A percentile compares a stretch with the other conserved stretches of the same genome.
Evolutionary conservation across 768 basidiomycete species (phyloP).

Genomic region (Podaxis sp.): DNA sequence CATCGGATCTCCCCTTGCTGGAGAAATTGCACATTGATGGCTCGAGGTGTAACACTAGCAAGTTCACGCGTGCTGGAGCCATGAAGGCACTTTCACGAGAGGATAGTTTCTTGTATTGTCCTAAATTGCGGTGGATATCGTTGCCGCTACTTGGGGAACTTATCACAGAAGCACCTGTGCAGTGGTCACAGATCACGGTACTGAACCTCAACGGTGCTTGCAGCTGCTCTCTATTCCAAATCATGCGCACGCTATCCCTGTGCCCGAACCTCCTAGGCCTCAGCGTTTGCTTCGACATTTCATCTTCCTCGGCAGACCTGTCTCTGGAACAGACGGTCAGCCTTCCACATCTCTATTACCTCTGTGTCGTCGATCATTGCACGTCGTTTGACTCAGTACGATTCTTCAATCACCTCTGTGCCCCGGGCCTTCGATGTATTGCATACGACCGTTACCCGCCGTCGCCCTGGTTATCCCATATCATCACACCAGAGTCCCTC

Average conservation of each 20-base stretch:
- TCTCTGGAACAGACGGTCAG: background rate
- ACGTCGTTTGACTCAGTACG: background rate
- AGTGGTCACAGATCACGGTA: background rate
- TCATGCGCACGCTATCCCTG: background rate
- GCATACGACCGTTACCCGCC: background rate
- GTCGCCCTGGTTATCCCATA: background rate
- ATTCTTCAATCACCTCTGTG: background rate
- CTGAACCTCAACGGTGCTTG: background rate
- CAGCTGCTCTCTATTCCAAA: background rate
- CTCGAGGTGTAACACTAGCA: background rate
- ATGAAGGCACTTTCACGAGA: background rate
- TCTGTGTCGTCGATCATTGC: background rate
- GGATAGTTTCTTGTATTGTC: background rate
- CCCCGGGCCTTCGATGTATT: background rate
- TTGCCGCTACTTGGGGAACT: background rate
- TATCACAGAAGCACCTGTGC: background rate
- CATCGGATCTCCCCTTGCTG: background rate
- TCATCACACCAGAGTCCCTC: background rate
- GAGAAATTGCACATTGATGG: slow-evolving; percentile 1
- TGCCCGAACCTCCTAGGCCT: background rate
- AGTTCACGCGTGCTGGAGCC: background rate
- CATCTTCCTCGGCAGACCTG: background rate
- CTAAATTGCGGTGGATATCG: background rate
- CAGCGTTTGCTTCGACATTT: background rate
- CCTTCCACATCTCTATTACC: background rate